These are phyloP conservation scores for Cunninghamia lanceolata DNA, from an alignment of 75 land plant genomes.

Conservation along the genomic window DNA sequence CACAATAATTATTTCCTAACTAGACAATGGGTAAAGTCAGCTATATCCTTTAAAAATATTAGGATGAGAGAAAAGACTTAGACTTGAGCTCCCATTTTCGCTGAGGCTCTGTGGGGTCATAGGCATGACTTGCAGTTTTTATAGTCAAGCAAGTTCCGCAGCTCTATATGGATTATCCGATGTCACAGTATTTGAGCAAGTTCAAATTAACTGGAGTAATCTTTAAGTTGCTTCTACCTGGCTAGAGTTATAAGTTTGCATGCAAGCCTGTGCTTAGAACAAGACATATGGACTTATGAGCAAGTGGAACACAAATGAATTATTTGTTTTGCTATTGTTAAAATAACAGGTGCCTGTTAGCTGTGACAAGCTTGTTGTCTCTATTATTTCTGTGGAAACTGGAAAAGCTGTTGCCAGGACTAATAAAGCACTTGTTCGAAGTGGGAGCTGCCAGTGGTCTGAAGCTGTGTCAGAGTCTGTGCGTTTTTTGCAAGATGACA, in stretches of 20 bases:
- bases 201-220: background rate
- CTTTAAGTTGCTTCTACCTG: background rate
- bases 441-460: conserved; percentile 71
- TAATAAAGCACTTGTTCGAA: conserved; percentile 44
- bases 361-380: conserved; percentile 71
- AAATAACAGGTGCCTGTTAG: conserved; percentile 67
- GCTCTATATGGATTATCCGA: background rate
- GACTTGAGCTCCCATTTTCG: background rate
- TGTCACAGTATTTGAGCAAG: background rate
- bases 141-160: background rate
- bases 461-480: conserved; percentile 75
- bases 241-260: background rate
- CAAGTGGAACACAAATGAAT: background rate
- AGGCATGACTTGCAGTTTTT: background rate
- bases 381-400: conserved; percentile 48
- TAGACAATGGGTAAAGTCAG: background rate
- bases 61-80: background rate
- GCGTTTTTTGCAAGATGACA: conserved; percentile 44
- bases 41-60: background rate
- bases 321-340: background rate
- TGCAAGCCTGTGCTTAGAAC: background rate
- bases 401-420: conserved; percentile 62
- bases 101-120: background rate
- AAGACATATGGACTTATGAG: background rate
- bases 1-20: background rate